Evolutionary conservation across 331 rosid genomes (phyloP), one percentile per base, ranked within the genome.

Genomic region (Saraca asoca): DNA sequence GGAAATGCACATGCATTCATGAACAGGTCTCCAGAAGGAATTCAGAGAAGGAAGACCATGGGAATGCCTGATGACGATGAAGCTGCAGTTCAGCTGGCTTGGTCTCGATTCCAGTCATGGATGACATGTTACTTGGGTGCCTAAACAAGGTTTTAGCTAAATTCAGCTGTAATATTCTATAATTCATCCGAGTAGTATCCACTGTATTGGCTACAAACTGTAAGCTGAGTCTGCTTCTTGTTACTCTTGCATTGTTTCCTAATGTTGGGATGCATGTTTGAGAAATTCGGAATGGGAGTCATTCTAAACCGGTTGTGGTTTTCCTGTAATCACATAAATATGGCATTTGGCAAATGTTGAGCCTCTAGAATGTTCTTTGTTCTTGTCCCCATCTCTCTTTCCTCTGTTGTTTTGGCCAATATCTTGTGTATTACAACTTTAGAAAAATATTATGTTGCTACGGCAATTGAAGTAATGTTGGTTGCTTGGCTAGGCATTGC

Each of bases 71-170:
- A 90, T 29, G 87, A 90, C 72, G 95, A 94, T 53, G 92, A 86
- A 58, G 82, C 80, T 5, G 79, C 97, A 1, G 97, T 76, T 46
- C 75, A 83, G 84, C 81, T 90, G 3, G 97, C 97, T 7, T 94
- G 98, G 98, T 85, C 97, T 77, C 96, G 85, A 58, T 90, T 94
- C 70, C 74, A 86, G 69, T 81, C 92, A 6, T 90, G 97, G 98
- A 90, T 90, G 97, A 81, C 90, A 2, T 39, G 66, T 10, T 77
- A 79, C 80, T 73, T 94, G 68, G 90, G 82, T 82, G 87, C 64
- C 80, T 2, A n/a, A 60, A 6, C 71, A 33, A 76, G 64, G 77
- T 50, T 59, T 52, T 12, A 5, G 70, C 82, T 37, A 74, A 68
- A 57, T 66, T 64, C 7, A 58, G 7, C 43, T 42, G 57, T 43